Percentiles rank a stretch among this genome's conserved stretches.
phyloP scores from a whole-genome alignment of 352 stramenopile species.

The Globisporangium ultimum region DNA sequence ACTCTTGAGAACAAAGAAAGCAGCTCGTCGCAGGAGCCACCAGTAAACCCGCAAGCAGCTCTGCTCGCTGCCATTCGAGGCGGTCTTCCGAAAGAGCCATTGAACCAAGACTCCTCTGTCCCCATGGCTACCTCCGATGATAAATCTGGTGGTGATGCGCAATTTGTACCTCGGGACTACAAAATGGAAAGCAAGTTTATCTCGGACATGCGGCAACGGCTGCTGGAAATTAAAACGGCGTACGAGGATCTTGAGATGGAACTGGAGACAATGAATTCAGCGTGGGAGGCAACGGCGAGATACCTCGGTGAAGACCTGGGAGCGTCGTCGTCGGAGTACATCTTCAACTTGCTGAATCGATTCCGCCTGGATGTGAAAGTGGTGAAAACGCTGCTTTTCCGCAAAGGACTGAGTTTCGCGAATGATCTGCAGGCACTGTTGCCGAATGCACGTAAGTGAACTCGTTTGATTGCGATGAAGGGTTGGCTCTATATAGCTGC shows the following conservation, averaged over 20 bases:
- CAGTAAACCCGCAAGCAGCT: slow-evolving; percentile 16
- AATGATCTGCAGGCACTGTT: slow-evolving; percentile 25
- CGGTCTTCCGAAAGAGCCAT: slow-evolving; percentile 10
- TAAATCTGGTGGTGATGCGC: not conserved
- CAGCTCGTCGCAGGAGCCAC: not conserved
- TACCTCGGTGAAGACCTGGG: slow-evolving; percentile 67
- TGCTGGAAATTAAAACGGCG: slow-evolving; percentile 46
- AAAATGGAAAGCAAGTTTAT: slow-evolving; percentile 60
- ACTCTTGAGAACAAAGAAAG: not conserved
- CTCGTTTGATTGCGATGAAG: not conserved
- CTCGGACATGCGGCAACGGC: slow-evolving; percentile 34
- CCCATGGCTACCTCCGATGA: not conserved
- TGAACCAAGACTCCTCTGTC: not conserved
- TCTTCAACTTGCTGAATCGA: slow-evolving; percentile 60
- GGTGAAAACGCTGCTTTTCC: slow-evolving; percentile 53
- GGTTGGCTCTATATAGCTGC: not conserved
- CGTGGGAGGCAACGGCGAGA: slow-evolving; percentile 57
- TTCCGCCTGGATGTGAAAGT: slow-evolving; percentile 80
- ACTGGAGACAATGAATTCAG: slow-evolving; percentile 49
- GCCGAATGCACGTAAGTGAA: slow-evolving; percentile 42
- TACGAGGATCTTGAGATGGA: slow-evolving; percentile 69
- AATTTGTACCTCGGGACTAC: slow-evolving; percentile 46
- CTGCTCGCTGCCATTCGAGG: slow-evolving; percentile 29
- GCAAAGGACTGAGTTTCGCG: slow-evolving; percentile 50
- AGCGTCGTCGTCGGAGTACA: slow-evolving; percentile 66